Evolutionary conservation across 139 green algal species (phyloP).

Genomic region (Dunaliella primolecta): DNA sequence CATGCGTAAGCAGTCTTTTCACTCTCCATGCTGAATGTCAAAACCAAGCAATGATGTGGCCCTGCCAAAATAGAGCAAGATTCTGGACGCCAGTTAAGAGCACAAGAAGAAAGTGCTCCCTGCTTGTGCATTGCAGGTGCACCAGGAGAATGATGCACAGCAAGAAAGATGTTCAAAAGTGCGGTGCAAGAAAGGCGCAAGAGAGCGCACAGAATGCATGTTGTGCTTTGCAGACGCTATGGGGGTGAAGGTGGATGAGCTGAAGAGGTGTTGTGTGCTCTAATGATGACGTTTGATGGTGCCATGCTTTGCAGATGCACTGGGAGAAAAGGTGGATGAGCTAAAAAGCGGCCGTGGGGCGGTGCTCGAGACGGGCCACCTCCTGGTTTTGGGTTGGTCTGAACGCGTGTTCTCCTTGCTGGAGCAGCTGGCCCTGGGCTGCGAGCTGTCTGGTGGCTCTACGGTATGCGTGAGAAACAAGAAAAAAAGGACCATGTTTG

Average conservation of each 20-base stretch:
- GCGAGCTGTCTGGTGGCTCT: no score
- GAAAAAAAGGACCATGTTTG: no score
- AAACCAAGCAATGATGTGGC: no score
- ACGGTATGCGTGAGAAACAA: no score
- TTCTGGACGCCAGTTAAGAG: background rate
- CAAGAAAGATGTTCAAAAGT: no score
- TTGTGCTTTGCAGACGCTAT: background rate
- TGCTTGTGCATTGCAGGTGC: no score
- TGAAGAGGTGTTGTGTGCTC: background rate
- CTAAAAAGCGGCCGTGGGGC: background rate
- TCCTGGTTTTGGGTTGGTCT: background rate
- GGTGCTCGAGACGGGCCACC: background rate
- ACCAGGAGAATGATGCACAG: no score
- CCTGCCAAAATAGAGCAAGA: no score
- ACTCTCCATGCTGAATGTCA: background rate
- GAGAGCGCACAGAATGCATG: background rate
- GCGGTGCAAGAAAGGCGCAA: no score
- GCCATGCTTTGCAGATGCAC: no score
- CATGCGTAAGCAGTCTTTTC: no score
- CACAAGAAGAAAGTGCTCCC: background rate
- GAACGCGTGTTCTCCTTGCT: background rate
- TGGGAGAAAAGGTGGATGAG: conserved; percentile 10
- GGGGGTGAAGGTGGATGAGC: conserved; percentile 6
- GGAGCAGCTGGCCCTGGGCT: background rate
- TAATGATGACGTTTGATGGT: no score